Evolutionary conservation across 2,329 filamentous ascomycete genomes (phyloP), one percentile per base, ranked within the genome.

Genomic region (Penicillium expansum): DNA sequence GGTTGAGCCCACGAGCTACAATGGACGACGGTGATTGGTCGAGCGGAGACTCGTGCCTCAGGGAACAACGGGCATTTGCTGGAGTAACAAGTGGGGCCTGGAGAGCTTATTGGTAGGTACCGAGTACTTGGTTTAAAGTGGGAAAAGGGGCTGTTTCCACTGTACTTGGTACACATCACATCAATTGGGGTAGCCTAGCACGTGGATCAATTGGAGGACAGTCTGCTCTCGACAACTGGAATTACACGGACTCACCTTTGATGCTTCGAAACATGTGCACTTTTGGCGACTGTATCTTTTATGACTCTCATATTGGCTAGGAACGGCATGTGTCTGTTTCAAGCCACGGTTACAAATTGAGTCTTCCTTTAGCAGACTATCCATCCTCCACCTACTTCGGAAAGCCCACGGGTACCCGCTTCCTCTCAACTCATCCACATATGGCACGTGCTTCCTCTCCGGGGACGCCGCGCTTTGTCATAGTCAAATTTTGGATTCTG

Each of bases 1-100:
- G 14, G 24, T 43, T 69, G 27, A 30, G 66, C 65, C 66, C 71
- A 74, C 71, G 70, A 68, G 70, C 58, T 50, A 45, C 47, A 60
- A 60, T 42, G 9, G 51, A 7, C 48, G 27, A 22, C 30, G 37
- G 24, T 69, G 61, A 73, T 73, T 71, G 71, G 71, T 52, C 41
- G 43, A 35, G 55, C 30, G 48, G 38, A 55, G 55, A 51, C 57
- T 59, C 60, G 61, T 64, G 63, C 59, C 51, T 54, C 59, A 66
- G 57, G 54, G 55, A 60, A 52, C 64, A 64, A 69, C 62, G 69
- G 65, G 60, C 54, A 66, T 66, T 66, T 62, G 70, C 64, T 66
- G 62, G 54, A 52, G 30, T 55, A 51, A 7, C 33, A 22, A 38
- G 55, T 59, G 58, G 62, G 59, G 55, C 61, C 48, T 41, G 24